A percentile compares a stretch with the other conserved stretches of the same genome.
These are phyloP conservation scores for Xylaria polymorpha DNA, from an alignment of 2,329 filamentous ascomycete genomes.

Conservation along the genomic window DNA sequence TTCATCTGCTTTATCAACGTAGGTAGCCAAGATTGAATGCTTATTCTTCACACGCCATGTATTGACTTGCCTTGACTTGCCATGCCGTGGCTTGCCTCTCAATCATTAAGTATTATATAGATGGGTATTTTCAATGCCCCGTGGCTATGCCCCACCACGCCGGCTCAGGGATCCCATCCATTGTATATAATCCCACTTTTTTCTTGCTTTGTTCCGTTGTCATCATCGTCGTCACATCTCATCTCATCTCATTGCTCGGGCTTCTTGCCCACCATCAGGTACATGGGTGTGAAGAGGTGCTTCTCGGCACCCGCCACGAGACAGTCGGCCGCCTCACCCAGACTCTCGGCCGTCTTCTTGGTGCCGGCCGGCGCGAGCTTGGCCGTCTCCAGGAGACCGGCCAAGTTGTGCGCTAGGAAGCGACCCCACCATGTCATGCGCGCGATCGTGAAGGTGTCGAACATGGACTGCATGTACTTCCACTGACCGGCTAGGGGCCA, in stretches of 20 bases:
- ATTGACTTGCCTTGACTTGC: background rate
- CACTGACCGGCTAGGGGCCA: constrained; percentile 89
- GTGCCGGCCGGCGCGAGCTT: constrained; percentile 83
- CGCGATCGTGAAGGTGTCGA: constrained; percentile 83
- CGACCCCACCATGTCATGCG: constrained; percentile 91
- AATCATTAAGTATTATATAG: constrained; percentile 36
- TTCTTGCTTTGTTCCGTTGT: constrained; percentile 14
- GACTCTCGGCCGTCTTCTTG: constrained; percentile 92
- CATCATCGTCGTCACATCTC: constrained; percentile 33
- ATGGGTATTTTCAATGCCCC: constrained; percentile 24
- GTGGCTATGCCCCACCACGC: constrained; percentile 31
- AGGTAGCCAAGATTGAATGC: background rate
- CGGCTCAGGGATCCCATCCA: constrained; percentile 8
- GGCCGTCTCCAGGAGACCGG: constrained; percentile 79
- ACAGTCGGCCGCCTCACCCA: constrained; percentile 84
- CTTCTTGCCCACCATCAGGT: constrained; percentile 94
- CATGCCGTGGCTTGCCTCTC: background rate
- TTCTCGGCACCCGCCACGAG: constrained; percentile 87
- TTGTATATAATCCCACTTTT: constrained; percentile 10
- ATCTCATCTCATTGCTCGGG: constrained; percentile 60
- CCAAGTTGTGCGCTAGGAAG: constrained; percentile 77
- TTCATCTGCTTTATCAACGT: background rate
- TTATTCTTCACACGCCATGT: background rate
- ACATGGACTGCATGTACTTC: constrained; percentile 81
- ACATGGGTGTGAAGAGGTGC: constrained; percentile 99